These are phyloP conservation scores for Babesia ovata DNA, from an alignment of 169 alveolate species.

Conservation along the genomic window DNA sequence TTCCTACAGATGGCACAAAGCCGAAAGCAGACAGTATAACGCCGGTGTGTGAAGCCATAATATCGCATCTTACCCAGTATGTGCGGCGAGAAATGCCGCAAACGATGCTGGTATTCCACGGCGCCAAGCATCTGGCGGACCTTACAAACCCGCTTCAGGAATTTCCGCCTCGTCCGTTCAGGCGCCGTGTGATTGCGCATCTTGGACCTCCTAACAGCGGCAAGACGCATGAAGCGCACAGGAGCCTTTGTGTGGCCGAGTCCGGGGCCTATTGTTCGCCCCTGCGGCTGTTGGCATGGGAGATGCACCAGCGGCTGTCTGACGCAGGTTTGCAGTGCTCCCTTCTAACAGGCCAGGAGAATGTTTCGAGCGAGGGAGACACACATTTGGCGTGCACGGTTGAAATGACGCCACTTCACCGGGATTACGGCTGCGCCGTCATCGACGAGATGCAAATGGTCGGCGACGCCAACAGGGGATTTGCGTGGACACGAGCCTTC, in stretches of 20 bases:
- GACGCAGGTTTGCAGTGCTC: constrained; percentile 74
- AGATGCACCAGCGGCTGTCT: constrained; percentile 80
- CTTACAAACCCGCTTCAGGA: constrained; percentile 21
- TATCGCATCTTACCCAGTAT: not conserved
- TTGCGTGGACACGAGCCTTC: constrained; percentile 90
- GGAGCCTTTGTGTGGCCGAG: constrained; percentile 75
- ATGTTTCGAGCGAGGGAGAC: constrained; percentile 55
- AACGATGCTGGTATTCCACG: constrained; percentile 33
- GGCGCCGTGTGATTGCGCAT: constrained; percentile 80
- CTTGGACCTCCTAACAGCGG: constrained; percentile 95
- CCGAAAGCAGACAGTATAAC: not conserved
- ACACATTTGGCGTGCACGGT: constrained; percentile 89
- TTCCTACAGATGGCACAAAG: not conserved
- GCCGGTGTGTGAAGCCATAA: not conserved
- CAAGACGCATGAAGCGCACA: constrained; percentile 87
- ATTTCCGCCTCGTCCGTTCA: constrained; percentile 41
- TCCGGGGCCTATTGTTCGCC: constrained; percentile 91
- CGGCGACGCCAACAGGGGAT: constrained; percentile 86
- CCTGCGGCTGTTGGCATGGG: constrained; percentile 91
- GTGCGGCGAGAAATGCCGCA: constrained; percentile 34
- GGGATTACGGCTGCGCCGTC: constrained; percentile 85
- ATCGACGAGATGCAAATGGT: constrained; percentile 92
- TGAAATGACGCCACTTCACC: constrained; percentile 83
- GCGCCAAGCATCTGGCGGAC: constrained; percentile 49
- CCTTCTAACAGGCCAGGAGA: constrained; percentile 90